These are phyloP conservation scores for Aquilaria yunnanensis DNA, from an alignment of 345 rosid species.

Conservation along the genomic window DNA sequence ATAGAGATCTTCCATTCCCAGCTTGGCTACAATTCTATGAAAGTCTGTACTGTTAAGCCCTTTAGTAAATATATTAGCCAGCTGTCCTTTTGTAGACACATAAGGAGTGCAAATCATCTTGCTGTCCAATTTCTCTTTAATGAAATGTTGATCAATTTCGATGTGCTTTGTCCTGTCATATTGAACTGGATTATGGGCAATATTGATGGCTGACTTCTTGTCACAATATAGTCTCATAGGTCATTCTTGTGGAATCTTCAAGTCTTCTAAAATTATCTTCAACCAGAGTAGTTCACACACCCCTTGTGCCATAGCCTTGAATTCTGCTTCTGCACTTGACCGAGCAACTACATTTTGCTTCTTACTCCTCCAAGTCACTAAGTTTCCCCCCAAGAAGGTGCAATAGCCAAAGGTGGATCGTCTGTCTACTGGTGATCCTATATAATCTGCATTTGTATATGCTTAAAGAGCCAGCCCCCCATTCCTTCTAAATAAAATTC, in stretches of 20 bases:
- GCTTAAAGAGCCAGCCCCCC: too few species aligned
- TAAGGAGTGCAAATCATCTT: too few species aligned
- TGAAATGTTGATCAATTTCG: too few species aligned
- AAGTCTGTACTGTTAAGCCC: too few species aligned
- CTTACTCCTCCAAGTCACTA: not conserved
- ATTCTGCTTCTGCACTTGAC: conserved; percentile 1
- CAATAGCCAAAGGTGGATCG: not conserved
- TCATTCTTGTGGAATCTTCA: not conserved
- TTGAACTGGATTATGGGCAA: too few species aligned
- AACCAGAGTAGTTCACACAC: not conserved
- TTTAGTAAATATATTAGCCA: too few species aligned
- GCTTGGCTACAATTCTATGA: too few species aligned
- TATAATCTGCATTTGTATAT: not conserved
- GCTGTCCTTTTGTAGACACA: too few species aligned
- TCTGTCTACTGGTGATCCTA: not conserved
- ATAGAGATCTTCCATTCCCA: too few species aligned
- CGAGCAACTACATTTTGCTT: not conserved
- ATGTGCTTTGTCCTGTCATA: too few species aligned
- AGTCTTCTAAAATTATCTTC: not conserved
- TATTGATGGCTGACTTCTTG: not conserved
- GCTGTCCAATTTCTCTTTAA: too few species aligned
- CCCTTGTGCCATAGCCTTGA: not conserved
- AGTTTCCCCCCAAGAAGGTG: not conserved
- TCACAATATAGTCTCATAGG: not conserved
- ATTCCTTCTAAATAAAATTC: not conserved